Percentiles rank a stretch among this genome's conserved stretches.
Conservation (phyloP, 257 asterid genomes). For the Gentiana macrophylla region DNA sequence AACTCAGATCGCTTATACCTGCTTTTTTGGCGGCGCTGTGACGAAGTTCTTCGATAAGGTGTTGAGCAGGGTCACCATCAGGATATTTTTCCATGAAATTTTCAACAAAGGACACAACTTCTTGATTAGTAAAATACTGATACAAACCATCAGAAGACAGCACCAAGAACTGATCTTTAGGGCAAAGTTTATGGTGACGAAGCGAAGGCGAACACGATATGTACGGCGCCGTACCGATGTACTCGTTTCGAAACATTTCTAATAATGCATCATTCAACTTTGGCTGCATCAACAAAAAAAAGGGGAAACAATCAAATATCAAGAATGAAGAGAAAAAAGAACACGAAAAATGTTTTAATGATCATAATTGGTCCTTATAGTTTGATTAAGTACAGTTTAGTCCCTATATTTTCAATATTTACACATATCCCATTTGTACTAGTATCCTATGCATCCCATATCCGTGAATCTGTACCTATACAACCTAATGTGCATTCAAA, state of each 20-base stretch:
- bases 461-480: too few relatives aligned
- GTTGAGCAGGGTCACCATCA: slow-evolving; percentile 98
- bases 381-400: too few relatives aligned
- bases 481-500: too few relatives aligned
- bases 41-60: slow-evolving; percentile 89
- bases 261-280: slow-evolving; percentile 71
- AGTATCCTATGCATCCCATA: too few relatives aligned
- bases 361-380: too few relatives aligned
- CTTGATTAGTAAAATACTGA: slow-evolving; percentile 91
- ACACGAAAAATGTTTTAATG: too few relatives aligned
- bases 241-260: slow-evolving; percentile 90
- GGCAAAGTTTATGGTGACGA: slow-evolving; percentile 78
- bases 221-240: slow-evolving; percentile 88
- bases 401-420: too few relatives aligned
- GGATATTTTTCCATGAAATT: slow-evolving; percentile 91
- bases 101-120: slow-evolving; percentile 77
- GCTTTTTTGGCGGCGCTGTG: slow-evolving; percentile 99
- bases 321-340: too few relatives aligned
- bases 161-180: slow-evolving; percentile 88
- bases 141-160: slow-evolving; percentile 96
- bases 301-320: too few relatives aligned
- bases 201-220: slow-evolving; percentile 83
- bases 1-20: slow-evolving; percentile 28
- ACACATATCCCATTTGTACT: too few relatives aligned
- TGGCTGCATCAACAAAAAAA: slow-evolving; percentile 40